phyloP scores from a whole-genome alignment of 108 stramenopile species.

The Thalassiosira profunda region DNA sequence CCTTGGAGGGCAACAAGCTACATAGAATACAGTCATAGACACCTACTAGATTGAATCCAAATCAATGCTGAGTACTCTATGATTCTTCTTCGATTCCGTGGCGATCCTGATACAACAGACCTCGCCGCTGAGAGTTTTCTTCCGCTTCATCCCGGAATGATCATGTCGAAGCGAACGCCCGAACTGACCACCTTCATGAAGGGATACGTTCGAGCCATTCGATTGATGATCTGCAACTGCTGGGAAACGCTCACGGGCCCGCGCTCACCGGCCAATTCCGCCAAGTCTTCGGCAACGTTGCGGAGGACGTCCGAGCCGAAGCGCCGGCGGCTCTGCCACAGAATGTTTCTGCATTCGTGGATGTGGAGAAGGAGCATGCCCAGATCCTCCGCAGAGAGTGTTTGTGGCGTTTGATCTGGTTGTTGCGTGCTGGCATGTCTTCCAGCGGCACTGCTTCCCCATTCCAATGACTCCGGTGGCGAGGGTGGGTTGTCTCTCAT shows the following conservation, averaged over 20 bases:
- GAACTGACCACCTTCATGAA: conserved; percentile 76
- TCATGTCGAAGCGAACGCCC: conserved; percentile 25
- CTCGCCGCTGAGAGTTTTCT: background rate
- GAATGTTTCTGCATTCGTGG: conserved; percentile 80
- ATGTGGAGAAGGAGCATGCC: conserved; percentile 93
- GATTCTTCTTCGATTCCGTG: background rate
- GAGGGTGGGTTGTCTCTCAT: conserved; percentile 89
- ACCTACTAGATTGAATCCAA: background rate
- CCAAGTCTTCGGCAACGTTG: conserved; percentile 85
- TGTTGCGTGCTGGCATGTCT: background rate
- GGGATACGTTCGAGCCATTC: conserved; percentile 88
- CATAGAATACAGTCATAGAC: background rate
- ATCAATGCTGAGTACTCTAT: too few relatives aligned
- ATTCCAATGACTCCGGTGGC: conserved; percentile 34
- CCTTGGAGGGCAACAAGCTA: background rate
- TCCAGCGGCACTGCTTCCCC: conserved; percentile 14
- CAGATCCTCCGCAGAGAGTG: conserved; percentile 72
- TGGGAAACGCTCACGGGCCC: conserved; percentile 86
- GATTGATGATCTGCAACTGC: conserved; percentile 78
- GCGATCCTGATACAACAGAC: background rate
- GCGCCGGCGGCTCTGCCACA: conserved; percentile 79
- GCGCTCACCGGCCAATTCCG: conserved; percentile 90
- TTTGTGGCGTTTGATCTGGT: conserved; percentile 38
- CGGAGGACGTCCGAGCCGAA: conserved; percentile 62
- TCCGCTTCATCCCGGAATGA: background rate